Evolutionary conservation across 169 alveolate genomes (phyloP), one percentile per base, ranked within the genome.

Genomic region (Babesia caballi): DNA sequence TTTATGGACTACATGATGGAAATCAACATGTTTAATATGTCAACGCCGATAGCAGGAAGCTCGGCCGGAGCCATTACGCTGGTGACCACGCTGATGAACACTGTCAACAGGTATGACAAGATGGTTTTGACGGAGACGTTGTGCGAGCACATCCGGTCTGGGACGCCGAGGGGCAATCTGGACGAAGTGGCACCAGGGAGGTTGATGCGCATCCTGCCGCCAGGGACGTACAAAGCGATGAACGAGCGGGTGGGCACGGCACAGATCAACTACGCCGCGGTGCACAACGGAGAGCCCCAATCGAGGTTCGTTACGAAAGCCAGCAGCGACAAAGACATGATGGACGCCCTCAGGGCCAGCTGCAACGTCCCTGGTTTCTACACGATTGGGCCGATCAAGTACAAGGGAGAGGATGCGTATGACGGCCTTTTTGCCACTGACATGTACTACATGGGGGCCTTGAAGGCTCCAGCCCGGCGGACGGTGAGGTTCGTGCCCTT

Each of bases 61-160:
- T 87, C 93, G 1, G 85, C 93, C 19, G 93, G 93, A 17, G 49
- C 91, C 42, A 65, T 87, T 0, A 65, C 91, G 32, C 82, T 84
- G 28, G 72, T 77, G 9, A 40, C 74, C 27, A 51, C 80, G 21
- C 38, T 73, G 14, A 42, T 87, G 44, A 21, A 63, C 60, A 52
- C 44, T 47, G 2, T 15, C 1, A 52, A 63, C 50, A 6, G 73
- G 4, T 21, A 30, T 14, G 25, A 63, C 15, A 47, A 28, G 38
- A 36, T 49, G 73, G 21, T 8, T 3, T 21, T 63, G 21, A 27
- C 19, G 15, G 73, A 63, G 14, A 19, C 32, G 27, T 40, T 47
- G 3, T 46, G 30, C 15, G 44, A 17, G 21, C n/a, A 4, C 14
- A 4, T 49, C 36, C 4, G 7, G 33, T 9, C n/a, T 6, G 32